These are phyloP conservation scores for Heritiera littoralis DNA, from an alignment of 345 rosid species.

Conservation along the genomic window DNA sequence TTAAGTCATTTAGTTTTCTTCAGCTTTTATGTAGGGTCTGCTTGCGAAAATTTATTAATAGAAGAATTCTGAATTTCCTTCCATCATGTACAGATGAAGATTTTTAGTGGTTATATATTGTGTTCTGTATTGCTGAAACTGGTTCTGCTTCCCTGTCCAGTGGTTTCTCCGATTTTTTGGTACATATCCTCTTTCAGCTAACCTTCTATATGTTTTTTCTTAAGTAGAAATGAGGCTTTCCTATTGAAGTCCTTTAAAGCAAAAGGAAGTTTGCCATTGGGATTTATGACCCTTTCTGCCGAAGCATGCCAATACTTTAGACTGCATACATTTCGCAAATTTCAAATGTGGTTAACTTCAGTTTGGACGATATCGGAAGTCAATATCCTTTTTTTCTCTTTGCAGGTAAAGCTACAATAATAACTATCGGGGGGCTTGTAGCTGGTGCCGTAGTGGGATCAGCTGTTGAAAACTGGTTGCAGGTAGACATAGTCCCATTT, in stretches of 20 bases:
- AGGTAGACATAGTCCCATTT: conserved; percentile 91
- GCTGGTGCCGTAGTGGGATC: conserved; percentile 98
- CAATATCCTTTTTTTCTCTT: not conserved
- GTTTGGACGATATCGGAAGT: not conserved
- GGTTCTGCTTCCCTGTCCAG: not conserved
- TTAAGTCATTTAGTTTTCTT: not conserved
- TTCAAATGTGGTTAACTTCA: conserved; percentile 4
- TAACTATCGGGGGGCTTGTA: conserved; percentile 84
- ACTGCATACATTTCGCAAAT: not conserved
- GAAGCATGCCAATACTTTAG: conserved; percentile 1
- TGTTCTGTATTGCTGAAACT: not conserved
- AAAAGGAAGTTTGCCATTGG: not conserved
- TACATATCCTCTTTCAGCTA: not conserved
- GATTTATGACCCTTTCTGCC: not conserved
- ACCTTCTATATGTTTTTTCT: not conserved
- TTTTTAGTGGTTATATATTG: not conserved
- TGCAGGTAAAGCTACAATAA: conserved; percentile 87
- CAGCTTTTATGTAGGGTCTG: not conserved
- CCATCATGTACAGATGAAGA: not conserved
- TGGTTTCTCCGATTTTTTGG: not conserved
- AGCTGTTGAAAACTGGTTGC: conserved; percentile 87
- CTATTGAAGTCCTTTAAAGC: conserved; percentile 9
- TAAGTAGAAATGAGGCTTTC: not conserved
- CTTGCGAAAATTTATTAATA: not conserved
- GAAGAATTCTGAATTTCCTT: not conserved